phyloP scores from a whole-genome alignment of 306 rosid species.

The Dalbergia oliveri region DNA sequence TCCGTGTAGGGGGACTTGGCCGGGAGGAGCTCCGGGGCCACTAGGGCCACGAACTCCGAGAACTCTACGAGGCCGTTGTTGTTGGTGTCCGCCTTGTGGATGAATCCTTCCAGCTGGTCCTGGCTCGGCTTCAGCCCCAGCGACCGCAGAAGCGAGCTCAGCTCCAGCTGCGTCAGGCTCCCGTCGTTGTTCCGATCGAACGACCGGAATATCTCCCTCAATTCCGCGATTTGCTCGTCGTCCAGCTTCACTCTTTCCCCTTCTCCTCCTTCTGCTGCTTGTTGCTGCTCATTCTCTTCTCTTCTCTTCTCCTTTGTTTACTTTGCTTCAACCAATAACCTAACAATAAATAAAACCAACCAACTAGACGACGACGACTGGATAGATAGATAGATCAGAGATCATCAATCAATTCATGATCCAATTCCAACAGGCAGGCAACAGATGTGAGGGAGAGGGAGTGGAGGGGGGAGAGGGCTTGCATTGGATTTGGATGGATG shows the following conservation, averaged over 20 bases:
- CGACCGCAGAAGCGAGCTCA: slow-evolving; percentile 81
- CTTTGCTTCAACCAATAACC: background rate
- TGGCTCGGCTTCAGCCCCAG: slow-evolving; percentile 86
- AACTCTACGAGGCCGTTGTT: slow-evolving; percentile 83
- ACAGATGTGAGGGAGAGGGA: background rate
- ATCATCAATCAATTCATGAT: background rate
- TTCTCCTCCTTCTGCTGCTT: background rate
- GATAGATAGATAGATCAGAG: no score
- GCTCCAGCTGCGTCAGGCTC: slow-evolving; percentile 83
- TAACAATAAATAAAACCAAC: no score
- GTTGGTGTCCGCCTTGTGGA: slow-evolving; percentile 80
- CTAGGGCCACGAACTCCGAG: slow-evolving; percentile 78
- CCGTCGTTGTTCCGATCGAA: slow-evolving; percentile 95
- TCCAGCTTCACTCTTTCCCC: slow-evolving; percentile 70
- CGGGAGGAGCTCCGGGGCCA: slow-evolving; percentile 79
- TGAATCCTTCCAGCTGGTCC: slow-evolving; percentile 78
- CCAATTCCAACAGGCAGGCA: background rate
- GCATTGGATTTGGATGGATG: background rate
- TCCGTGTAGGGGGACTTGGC: slow-evolving; percentile 87
- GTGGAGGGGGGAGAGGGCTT: slow-evolving; percentile 26
- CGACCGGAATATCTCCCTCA: slow-evolving; percentile 82
- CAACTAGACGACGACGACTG: no score
- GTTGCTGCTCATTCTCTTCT: slow-evolving; percentile 53
- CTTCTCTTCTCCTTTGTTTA: background rate
- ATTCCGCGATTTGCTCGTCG: slow-evolving; percentile 82